Conservation (phyloP, 2,329 filamentous ascomycete species). For the Fusarium chlamydosporum region DNA sequence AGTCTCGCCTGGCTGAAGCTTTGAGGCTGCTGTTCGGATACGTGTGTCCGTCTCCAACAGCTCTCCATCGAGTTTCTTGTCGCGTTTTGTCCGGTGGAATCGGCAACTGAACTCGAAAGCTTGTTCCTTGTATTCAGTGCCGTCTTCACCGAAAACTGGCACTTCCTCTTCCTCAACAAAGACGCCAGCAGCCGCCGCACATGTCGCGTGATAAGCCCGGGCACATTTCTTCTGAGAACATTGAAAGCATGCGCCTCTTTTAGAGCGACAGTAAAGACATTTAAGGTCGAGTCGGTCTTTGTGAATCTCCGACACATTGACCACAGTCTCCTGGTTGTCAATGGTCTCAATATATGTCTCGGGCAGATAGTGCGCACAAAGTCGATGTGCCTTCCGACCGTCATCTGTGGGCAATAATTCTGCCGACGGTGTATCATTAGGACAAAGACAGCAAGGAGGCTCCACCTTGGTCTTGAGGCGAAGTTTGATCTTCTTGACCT, state of each 20-base stretch:
- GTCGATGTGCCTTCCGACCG: constrained; percentile 86
- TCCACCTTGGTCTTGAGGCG: constrained; percentile 78
- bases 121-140: constrained; percentile 91
- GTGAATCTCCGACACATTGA: constrained; percentile 83
- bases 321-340: constrained; percentile 79
- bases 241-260: constrained; percentile 96
- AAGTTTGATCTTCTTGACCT: constrained; percentile 85
- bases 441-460: constrained; percentile 91
- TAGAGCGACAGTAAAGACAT: constrained; percentile 94
- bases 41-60: constrained; percentile 78
- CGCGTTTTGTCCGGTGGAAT: constrained; percentile 90
- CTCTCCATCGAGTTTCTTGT: constrained; percentile 79
- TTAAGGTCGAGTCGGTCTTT: constrained; percentile 92
- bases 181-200: constrained; percentile 90
- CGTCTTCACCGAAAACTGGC: constrained; percentile 89
- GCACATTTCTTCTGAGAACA: constrained; percentile 96
- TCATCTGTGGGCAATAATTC: constrained; percentile 90
- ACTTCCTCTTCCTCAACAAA: constrained; percentile 90
- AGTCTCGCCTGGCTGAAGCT: constrained; percentile 79
- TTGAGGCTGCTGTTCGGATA: constrained; percentile 76
- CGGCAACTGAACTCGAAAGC: constrained; percentile 95
- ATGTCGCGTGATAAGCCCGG: constrained; percentile 94
- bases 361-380: constrained; percentile 91
- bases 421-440: constrained; percentile 86
- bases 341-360: constrained; percentile 87